Conservation (phyloP, 441 rosid genomes). For the Aquilaria agallochum region DNA sequence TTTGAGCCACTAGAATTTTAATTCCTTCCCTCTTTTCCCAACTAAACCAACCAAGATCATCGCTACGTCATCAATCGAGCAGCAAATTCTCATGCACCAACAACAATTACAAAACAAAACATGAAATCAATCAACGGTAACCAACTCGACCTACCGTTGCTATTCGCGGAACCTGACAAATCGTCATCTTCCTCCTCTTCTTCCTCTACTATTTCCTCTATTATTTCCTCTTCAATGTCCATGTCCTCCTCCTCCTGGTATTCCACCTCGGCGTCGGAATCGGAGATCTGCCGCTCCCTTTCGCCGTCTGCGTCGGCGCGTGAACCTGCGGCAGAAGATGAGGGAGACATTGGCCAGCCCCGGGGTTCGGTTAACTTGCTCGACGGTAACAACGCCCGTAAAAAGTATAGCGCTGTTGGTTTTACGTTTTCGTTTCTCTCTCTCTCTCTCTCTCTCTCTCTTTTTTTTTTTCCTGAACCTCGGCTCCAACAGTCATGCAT, state of each 20-base stretch:
- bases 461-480: too few species aligned
- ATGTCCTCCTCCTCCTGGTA: conserved; percentile 22
- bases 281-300: conserved; percentile 19
- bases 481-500: too few species aligned
- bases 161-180: conserved; percentile 17
- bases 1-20: background rate
- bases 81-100: background rate
- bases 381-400: too few species aligned
- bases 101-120: background rate
- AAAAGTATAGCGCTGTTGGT: too few species aligned
- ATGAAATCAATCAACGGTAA: conserved; percentile 6
- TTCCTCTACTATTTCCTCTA: conserved; percentile 6
- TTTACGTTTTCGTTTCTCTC: too few species aligned
- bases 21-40: background rate
- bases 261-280: conserved; percentile 29
- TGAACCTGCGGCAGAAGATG: conserved; percentile 10
- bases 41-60: background rate
- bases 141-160: conserved; percentile 17
- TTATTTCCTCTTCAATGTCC: background rate
- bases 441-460: too few species aligned
- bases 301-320: conserved; percentile 11
- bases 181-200: conserved; percentile 13
- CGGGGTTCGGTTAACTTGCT: background rate
- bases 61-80: background rate
- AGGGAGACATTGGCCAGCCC: conserved; percentile 16